A percentile compares a stretch with the other conserved stretches of the same genome.
These are phyloP conservation scores for Aspergillus amoenus DNA, from an alignment of 2,329 filamentous ascomycete species.

Conservation along the genomic window DNA sequence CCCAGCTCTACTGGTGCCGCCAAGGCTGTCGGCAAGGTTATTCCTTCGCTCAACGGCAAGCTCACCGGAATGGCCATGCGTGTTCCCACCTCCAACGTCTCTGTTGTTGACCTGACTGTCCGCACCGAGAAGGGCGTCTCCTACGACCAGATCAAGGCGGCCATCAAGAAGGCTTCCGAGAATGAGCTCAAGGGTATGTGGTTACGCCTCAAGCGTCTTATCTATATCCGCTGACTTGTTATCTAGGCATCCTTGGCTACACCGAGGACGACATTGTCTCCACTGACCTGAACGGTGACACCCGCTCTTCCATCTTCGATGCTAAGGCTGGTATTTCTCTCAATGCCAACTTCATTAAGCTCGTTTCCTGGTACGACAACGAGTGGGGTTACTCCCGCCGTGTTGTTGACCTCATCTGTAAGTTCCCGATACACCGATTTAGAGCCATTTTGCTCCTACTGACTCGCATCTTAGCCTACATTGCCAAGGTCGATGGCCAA, in stretches of 20 bases:
- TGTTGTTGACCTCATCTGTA: slow-evolving; percentile 71
- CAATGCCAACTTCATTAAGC: slow-evolving; percentile 98
- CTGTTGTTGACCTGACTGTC: slow-evolving; percentile 94
- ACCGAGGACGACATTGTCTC: slow-evolving; percentile 97
- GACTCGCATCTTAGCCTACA: slow-evolving; percentile 59
- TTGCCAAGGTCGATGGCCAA: slow-evolving; percentile 70
- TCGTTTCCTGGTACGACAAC: slow-evolving; percentile 98
- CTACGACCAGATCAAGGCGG: slow-evolving; percentile 84
- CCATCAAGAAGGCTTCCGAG: slow-evolving; percentile 83
- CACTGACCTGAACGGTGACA: slow-evolving; percentile 88
- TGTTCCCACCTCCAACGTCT: slow-evolving; percentile 98
- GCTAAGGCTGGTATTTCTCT: slow-evolving; percentile 98
- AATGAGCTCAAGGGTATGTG: slow-evolving; percentile 75
- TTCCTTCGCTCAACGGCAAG: slow-evolving; percentile 97
- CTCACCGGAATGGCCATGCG: slow-evolving; percentile 99
- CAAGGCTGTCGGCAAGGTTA: slow-evolving; percentile 99
- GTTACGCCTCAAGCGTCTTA: not conserved
- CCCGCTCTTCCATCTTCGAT: slow-evolving; percentile 96
- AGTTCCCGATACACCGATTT: slow-evolving; percentile 19
- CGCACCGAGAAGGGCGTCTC: slow-evolving; percentile 81
- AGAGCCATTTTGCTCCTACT: slow-evolving; percentile 17
- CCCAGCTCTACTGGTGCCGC: slow-evolving; percentile 98
- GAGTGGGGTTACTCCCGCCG: slow-evolving; percentile 99
- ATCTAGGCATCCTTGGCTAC: slow-evolving; percentile 81
- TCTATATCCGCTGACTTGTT: slow-evolving; percentile 2